Base-by-base conservation (phyloP, 2,329 filamentous ascomycete genomes). In the Mycosphaerella sp. region DNA sequence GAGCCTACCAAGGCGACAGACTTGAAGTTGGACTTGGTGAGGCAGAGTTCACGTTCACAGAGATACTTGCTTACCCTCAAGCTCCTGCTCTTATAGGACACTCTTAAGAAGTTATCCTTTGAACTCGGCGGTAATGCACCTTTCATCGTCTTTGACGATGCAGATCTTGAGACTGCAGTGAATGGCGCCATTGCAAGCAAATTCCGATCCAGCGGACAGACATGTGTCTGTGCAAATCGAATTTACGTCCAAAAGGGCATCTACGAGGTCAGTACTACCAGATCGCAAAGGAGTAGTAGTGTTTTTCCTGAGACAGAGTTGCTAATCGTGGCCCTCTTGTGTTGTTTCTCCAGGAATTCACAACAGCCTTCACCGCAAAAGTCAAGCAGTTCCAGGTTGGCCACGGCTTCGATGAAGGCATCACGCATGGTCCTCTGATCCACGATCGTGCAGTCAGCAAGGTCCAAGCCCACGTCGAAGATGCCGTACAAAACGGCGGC, bases 371-470 rank as follows among this genome's bases (percentile, higher is more conserved):
- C 27, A 53, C 53, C 9, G 51, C 53, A n/a, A 77, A 54, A 64
- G 86, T 90, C 43, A 78, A 79, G 64, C 72, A 68, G 6, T 88
- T 91, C 73, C 82, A 80, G 62, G 82, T 91, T 49, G 87, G 87
- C 47, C 76, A 81, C 59, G 86, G 86, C 1, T 89, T 86, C 66
- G 79, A 79, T 2, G 70, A 80, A 30, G 80, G 77, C 53, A 75
- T 80, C 43, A 90, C 86, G 0, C 86, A 90, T 64, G 87, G 87
- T 0, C 87, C 87, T n/a, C 72, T 93, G 12, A 89, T 96, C 63
- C 89, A 95, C 72, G 80, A 82, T 51, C 84, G 87, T 36, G 90
- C 90, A 7, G 75, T 90, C 45, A 71, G 72, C 57, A 94, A 95
- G 72, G 88, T 87, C 18, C 79, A 87, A 39, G 74, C 79, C 40